Evolutionary conservation across 139 green algal genomes (phyloP).

Genomic region (Desmodesmus armatus): DNA sequence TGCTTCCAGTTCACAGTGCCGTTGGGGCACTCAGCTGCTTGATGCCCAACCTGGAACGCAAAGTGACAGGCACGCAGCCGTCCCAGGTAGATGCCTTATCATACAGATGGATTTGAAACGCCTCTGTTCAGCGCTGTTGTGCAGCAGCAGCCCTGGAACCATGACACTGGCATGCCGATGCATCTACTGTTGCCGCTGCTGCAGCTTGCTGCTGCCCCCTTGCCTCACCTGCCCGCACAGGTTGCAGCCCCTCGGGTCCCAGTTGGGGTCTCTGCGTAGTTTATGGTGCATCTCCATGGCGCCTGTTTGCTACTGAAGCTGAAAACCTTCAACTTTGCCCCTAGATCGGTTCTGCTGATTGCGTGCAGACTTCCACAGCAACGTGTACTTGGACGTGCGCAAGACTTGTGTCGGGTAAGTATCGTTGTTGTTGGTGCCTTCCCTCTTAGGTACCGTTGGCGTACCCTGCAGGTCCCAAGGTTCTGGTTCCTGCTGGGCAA

Average conservation of each 20-base stretch:
- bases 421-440: too few relatives aligned
- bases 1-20: slow-evolving; percentile 92
- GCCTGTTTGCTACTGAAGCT: slow-evolving; percentile 10
- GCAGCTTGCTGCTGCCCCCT: background rate
- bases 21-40: slow-evolving; percentile 87
- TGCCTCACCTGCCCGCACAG: slow-evolving; percentile 83
- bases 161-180: background rate
- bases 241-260: slow-evolving; percentile 90
- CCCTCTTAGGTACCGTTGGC: too few relatives aligned
- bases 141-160: background rate
- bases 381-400: too few relatives aligned
- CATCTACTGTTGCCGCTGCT: background rate
- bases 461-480: too few relatives aligned
- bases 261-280: slow-evolving; percentile 86
- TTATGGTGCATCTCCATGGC: slow-evolving; percentile 91
- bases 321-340: too few relatives aligned
- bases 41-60: slow-evolving; percentile 82
- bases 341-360: too few relatives aligned
- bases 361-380: too few relatives aligned
- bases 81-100: too few relatives aligned
- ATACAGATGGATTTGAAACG: too few relatives aligned
- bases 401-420: too few relatives aligned
- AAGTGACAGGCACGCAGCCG: background rate
- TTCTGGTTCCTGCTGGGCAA: too few relatives aligned
- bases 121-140: too few relatives aligned